Conservation (phyloP, 2,329 filamentous ascomycete genomes). For the Alternaria sp. region DNA sequence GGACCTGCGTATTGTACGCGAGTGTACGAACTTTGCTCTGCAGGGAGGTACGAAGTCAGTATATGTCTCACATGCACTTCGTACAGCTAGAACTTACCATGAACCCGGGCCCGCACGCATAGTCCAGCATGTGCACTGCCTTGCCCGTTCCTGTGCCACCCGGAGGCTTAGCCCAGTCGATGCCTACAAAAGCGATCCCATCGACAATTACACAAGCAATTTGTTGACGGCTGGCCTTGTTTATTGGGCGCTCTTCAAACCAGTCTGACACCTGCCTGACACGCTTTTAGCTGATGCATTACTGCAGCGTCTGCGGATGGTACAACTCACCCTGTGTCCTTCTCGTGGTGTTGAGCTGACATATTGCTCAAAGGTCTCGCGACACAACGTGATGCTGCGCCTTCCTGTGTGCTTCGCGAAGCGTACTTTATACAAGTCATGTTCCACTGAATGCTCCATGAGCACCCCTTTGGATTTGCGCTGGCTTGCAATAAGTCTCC, state of each 20-base stretch:
- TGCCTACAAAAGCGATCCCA: not conserved
- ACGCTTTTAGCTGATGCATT: not conserved
- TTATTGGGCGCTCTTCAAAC: slow-evolving; percentile 13
- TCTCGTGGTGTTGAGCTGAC: not conserved
- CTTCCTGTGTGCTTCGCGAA: not conserved
- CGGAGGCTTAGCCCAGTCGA: not conserved
- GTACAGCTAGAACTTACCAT: not conserved
- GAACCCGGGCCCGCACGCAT: slow-evolving; percentile 12
- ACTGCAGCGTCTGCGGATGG: not conserved
- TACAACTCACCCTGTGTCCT: not conserved
- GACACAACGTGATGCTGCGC: not conserved
- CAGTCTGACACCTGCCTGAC: slow-evolving; percentile 4
- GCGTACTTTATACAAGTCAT: not conserved
- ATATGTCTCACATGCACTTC: not conserved
- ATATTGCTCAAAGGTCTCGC: not conserved
- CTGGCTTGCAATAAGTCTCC: not conserved
- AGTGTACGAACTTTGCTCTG: not conserved
- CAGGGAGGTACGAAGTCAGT: not conserved
- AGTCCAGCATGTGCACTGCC: slow-evolving; percentile 10
- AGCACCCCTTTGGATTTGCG: not conserved
- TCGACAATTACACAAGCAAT: not conserved
- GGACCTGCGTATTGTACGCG: not conserved
- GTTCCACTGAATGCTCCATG: not conserved
- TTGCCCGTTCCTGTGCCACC: not conserved
- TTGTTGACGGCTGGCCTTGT: slow-evolving; percentile 2